phyloP scores from a whole-genome alignment of 495 filamentous ascomycete species.

The Penicillium lividum region DNA sequence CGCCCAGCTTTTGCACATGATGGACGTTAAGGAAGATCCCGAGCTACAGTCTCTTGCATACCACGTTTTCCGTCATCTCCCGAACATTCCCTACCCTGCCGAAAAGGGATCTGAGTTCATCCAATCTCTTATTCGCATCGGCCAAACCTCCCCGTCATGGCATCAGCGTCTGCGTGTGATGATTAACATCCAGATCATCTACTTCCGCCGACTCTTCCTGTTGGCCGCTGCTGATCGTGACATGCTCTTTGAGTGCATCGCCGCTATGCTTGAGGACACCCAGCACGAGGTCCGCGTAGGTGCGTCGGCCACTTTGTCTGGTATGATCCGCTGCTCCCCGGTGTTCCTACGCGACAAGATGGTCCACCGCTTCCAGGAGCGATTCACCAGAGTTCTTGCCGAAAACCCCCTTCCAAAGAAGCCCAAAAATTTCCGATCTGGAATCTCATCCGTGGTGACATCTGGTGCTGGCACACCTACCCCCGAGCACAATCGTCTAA shows the following conservation, averaged over 20 bases:
- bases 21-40: conserved; percentile 98
- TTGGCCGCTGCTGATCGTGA: conserved; percentile 74
- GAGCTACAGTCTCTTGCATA: conserved; percentile 95
- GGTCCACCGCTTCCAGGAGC: conserved; percentile 70
- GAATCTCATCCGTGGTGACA: conserved; percentile 42
- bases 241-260: conserved; percentile 83
- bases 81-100: conserved; percentile 89
- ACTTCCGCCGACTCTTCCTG: conserved; percentile 96
- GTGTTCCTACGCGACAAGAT: conserved; percentile 71
- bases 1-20: conserved; percentile 95
- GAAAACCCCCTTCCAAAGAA: conserved; percentile 87
- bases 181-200: conserved; percentile 99
- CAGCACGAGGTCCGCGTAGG: conserved; percentile 96
- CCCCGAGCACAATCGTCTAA: conserved; percentile 76
- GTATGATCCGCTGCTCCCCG: conserved; percentile 99
- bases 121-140: conserved; percentile 81
- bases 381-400: conserved; percentile 74
- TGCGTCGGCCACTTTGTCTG: conserved; percentile 85
- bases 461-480: conserved; percentile 74
- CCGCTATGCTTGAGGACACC: conserved; percentile 86
- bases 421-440: conserved; percentile 41
- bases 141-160: conserved; percentile 84
- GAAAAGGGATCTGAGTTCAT: conserved; percentile 86
- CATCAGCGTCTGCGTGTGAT: conserved; percentile 95
- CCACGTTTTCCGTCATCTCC: conserved; percentile 94